These are phyloP conservation scores for Blepharisma stoltei DNA, from an alignment of 73 alveolate genomes.

Conservation along the genomic window DNA sequence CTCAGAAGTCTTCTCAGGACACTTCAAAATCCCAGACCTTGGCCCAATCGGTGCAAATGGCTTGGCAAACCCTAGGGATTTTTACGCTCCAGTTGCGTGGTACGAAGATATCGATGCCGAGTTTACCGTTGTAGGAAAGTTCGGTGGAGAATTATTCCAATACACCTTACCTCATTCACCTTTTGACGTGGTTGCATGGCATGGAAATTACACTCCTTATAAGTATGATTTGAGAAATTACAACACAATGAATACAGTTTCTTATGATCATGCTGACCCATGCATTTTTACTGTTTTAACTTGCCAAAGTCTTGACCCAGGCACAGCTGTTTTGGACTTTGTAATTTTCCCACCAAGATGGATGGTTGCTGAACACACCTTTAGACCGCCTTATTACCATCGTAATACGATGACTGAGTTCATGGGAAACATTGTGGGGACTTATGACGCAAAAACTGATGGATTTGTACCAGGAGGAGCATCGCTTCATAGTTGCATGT, in stretches of 20 bases:
- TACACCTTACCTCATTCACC: slow-evolving; percentile 54
- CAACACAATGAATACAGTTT: slow-evolving; percentile 79
- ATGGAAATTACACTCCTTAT: slow-evolving; percentile 84
- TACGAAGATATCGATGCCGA: slow-evolving; percentile 61
- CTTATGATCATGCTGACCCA: slow-evolving; percentile 93
- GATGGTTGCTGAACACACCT: slow-evolving; percentile 82
- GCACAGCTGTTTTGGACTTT: slow-evolving; percentile 84
- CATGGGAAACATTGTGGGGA: slow-evolving; percentile 85
- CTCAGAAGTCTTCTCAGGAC: slow-evolving; percentile 75
- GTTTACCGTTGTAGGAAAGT: slow-evolving; percentile 58
- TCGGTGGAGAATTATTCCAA: slow-evolving; percentile 64
- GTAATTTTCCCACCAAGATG: slow-evolving; percentile 92
- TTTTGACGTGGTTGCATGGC: slow-evolving; percentile 92
- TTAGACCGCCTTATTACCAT: slow-evolving; percentile 90
- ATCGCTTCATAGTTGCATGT: slow-evolving; percentile 72
- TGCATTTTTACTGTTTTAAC: slow-evolving; percentile 86
- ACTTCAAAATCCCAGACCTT: slow-evolving; percentile 77
- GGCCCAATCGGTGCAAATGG: slow-evolving; percentile 95
- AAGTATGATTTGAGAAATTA: slow-evolving; percentile 66
- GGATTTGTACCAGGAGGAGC: slow-evolving; percentile 88
- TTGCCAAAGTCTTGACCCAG: slow-evolving; percentile 81
- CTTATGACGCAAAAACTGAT: slow-evolving; percentile 84
- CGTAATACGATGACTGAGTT: slow-evolving; percentile 87
- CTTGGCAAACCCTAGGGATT: slow-evolving; percentile 82
- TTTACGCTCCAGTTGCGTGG: slow-evolving; percentile 71